phyloP scores from a whole-genome alignment of 1,284 basidiomycete genomes.

The Austropuccinia psidii region DNA sequence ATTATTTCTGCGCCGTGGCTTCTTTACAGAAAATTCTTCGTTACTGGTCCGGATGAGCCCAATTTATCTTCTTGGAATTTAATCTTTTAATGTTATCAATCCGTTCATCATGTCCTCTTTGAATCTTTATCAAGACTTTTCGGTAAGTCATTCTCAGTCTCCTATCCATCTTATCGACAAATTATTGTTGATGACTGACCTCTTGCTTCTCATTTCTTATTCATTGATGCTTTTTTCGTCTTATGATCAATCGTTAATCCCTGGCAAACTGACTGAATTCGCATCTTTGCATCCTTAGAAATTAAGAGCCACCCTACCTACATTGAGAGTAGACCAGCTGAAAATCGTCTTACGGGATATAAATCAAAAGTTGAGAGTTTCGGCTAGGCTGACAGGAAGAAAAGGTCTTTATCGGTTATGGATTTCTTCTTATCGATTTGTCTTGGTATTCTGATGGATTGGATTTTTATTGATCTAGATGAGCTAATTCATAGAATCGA shows the following conservation, averaged over 20 bases:
- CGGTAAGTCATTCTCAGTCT: background rate
- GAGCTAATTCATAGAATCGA: slow-evolving; percentile 10
- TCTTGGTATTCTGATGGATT: background rate
- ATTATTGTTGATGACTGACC: background rate
- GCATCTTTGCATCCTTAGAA: slow-evolving; percentile 2
- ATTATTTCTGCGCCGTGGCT: no score
- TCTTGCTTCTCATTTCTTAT: background rate
- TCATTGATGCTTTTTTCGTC: background rate
- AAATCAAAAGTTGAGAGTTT: background rate
- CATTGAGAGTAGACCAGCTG: slow-evolving; percentile 18
- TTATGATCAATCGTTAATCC: background rate
- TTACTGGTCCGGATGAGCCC: no score
- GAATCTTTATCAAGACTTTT: slow-evolving; percentile 1
- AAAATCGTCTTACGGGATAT: slow-evolving; percentile 21
- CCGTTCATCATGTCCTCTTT: no score
- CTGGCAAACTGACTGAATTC: background rate
- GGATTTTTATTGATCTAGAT: background rate
- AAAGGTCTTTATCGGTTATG: background rate
- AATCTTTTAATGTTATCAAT: no score
- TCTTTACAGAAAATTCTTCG: no score
- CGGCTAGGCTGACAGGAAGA: slow-evolving; percentile 6
- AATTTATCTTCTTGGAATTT: no score
- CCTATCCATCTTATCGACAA: background rate
- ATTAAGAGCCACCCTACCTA: slow-evolving; percentile 9
- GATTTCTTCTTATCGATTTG: background rate